Base-by-base conservation (phyloP, 495 filamentous ascomycete genomes). In the Hypoxylon trugodes region DNA sequence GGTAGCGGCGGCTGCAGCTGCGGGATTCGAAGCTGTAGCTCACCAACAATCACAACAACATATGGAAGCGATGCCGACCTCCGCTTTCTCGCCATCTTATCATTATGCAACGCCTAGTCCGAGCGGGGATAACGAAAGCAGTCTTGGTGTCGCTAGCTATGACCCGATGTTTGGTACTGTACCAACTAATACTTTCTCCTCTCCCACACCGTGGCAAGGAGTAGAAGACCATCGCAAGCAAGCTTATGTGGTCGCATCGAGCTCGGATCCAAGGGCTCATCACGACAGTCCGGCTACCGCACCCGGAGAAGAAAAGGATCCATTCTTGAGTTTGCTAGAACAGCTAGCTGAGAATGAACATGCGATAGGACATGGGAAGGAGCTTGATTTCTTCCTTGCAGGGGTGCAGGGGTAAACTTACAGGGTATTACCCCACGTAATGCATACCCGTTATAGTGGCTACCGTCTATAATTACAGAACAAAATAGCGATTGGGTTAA, bases 321-420 rank as follows among this genome's bases (percentile, higher is more conserved):
- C 90, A 2, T 94, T 94, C 65, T 68, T 94, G 22, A 90, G 86
- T 57, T 69, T 94, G 41, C 77, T 94, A 30, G 90, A 94, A 69
- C 90, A 92, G 76, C 74, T 94, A 53, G 89, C 90, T 0, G 89
- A 92, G 73, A 91, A 90, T 68, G 90, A 92, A 69, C 83, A 85
- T 19, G 60, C 69, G 3, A 66, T 71, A 40, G 81, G 80, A 3
- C 65, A 70, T 9, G 87, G 87, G 22, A 89, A 85, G 66, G 89
- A 91, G 69, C 65, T 90, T 56, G 88, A 90, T 61, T 93, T 89
- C 76, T 90, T 91, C 65, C 71, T 91, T 45, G 75, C 74, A 32
- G 76, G 78, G 12, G 63, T 64, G n/a, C 70, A 70, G 33, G 61
- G 36, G 33, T 73, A 36, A 63, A 38, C 16, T 12, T 4, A 6